These are phyloP conservation scores for Cucurbita maxima DNA, from an alignment of 306 rosid genomes.

Conservation along the genomic window DNA sequence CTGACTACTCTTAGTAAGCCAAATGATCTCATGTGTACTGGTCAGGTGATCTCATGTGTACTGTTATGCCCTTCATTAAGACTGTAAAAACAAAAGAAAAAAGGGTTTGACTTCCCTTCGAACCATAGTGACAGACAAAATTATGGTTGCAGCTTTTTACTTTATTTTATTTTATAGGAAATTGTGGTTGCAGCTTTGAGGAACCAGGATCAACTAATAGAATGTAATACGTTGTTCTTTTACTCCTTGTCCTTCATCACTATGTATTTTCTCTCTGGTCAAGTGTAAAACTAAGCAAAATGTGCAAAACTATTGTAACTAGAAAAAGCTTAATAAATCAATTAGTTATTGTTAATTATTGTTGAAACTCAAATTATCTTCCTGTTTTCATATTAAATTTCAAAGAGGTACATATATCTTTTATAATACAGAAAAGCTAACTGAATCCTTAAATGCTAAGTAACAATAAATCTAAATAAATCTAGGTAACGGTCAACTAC, in stretches of 20 bases:
- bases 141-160: background rate
- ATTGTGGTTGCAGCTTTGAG: background rate
- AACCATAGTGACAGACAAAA: background rate
- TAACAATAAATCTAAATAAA: too few relatives aligned
- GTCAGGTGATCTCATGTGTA: too few relatives aligned
- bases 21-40: background rate
- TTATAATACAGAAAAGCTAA: too few relatives aligned
- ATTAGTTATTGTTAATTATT: background rate
- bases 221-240: background rate
- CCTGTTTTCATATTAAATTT: too few relatives aligned
- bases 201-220: background rate
- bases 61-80: background rate
- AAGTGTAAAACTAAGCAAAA: background rate
- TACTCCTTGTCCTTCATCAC: background rate
- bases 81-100: background rate
- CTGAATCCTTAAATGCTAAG: too few relatives aligned
- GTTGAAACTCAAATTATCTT: too few relatives aligned
- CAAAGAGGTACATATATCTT: too few relatives aligned
- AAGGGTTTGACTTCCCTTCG: background rate
- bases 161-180: background rate
- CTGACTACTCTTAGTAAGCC: background rate
- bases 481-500: too few relatives aligned
- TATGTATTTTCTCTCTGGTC: background rate
- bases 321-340: background rate
- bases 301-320: constrained; percentile 1